A percentile compares a stretch with the other conserved stretches of the same genome.
Conservation (phyloP, 306 rosid genomes). For the Begonia masoniana region DNA sequence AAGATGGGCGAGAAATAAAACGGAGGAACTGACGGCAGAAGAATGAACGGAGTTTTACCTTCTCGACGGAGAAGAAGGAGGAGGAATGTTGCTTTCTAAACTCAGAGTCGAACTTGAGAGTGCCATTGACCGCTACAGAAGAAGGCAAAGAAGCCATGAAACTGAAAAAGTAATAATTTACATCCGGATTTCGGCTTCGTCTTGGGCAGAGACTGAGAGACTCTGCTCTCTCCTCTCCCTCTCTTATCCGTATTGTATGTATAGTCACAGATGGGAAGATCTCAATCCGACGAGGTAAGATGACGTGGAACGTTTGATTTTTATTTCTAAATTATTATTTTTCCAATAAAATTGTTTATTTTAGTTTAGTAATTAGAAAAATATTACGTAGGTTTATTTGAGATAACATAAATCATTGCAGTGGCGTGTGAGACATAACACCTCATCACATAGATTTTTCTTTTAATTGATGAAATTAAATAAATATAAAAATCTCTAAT, state of each 20-base stretch:
- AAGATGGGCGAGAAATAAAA: neutral
- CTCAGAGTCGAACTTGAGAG: conserved; percentile 49
- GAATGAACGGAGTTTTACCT: conserved; percentile 20
- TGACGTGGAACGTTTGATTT: neutral
- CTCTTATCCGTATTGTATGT: conserved; percentile 5
- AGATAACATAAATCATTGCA: too few species aligned
- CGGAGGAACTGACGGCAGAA: neutral
- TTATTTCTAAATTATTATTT: neutral
- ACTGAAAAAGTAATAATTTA: conserved; percentile 3
- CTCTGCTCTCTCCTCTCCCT: conserved; percentile 5
- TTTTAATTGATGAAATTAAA: too few species aligned
- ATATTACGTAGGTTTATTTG: too few species aligned
- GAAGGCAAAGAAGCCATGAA: conserved; percentile 72
- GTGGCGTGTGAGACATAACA: too few species aligned
- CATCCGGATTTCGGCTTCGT: neutral
- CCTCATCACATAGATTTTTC: too few species aligned
- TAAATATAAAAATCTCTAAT: too few species aligned
- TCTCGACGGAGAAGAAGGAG: conserved; percentile 21
- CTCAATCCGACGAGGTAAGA: too few species aligned
- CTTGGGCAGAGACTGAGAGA: neutral
- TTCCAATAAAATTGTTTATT: neutral
- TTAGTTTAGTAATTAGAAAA: neutral
- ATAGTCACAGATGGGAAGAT: conserved; percentile 19
- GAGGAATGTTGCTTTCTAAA: conserved; percentile 36
- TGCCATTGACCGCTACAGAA: conserved; percentile 24